Base-by-base conservation (phyloP, 805 yeast species). In the Ascoidea tarda region DNA sequence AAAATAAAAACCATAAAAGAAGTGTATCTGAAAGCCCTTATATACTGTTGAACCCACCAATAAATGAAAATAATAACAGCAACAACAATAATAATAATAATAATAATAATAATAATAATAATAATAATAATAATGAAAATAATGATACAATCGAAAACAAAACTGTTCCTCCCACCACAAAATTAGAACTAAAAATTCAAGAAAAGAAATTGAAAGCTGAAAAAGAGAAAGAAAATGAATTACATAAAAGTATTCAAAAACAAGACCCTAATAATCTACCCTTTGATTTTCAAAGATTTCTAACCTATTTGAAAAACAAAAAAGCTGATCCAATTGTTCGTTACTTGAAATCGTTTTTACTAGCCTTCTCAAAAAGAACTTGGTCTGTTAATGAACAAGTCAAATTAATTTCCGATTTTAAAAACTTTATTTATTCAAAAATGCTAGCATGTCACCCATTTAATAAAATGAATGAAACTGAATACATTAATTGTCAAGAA, bases 251-350 rank as follows among this genome's bases (percentile, higher is more conserved):
- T 10, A 10, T 38, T 38, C 44, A 38, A 50, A 51, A 14, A 51
- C 50, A 42, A 44, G 55, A 54, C 42, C 53, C 56, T 5, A 54
- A 55, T 47, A 52, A 49, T 32, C 33, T 52, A 32, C 71, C 76
- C 4, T 90, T 91, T 66, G 96, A 93, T 64, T 93, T 91, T 64
- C 96, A 87, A 63, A 66, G 74, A 31, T 93, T 93, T 63, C 71
- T 89, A 46, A 72, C 73, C 10, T 86, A 84, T 58, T 73, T 93
- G 58, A 81, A 84, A 54, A 75, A 77, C 51, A 83, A 81, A 57
- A 73, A 75, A 52, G 96, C 98, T 5, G 96, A 87, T 54, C 97
- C 98, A 0, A 76, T 89, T 45, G 89, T 90, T 5, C 77, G 87
- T 53, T 93, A 91, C 62, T 77, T 90, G 46, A 81, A 84, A 59